A percentile compares a stretch with the other conserved stretches of the same genome.
Evolutionary conservation across 768 basidiomycete genomes (phyloP).

Genomic region (Crucibulum laeve): DNA sequence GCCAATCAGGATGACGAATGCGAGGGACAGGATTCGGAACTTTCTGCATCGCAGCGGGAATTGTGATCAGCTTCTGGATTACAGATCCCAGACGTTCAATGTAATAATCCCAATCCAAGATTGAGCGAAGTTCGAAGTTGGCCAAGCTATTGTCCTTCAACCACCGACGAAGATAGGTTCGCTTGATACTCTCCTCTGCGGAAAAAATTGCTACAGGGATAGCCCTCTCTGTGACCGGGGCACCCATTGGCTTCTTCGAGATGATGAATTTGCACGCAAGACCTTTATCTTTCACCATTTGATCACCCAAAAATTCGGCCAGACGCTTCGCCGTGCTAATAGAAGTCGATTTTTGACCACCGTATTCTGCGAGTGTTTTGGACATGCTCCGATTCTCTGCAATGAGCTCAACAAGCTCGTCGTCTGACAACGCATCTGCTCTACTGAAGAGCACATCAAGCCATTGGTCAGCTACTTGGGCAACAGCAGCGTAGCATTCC

Average conservation of each 20-base stretch:
- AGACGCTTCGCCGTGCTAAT: constrained; percentile 94
- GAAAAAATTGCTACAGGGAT: constrained; percentile 98
- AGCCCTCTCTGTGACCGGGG: constrained; percentile 95
- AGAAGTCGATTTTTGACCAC: constrained; percentile 93
- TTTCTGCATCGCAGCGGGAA: constrained; percentile 98
- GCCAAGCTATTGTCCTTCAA: constrained; percentile 86
- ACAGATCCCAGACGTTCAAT: constrained; percentile 97
- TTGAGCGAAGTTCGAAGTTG: constrained; percentile 88
- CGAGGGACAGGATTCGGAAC: constrained; percentile 95
- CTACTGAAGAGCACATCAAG: constrained; percentile 89
- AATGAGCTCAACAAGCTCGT: constrained; percentile 95
- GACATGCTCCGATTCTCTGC: constrained; percentile 99
- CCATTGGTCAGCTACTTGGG: constrained; percentile 94
- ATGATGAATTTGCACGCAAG: constrained; percentile 99
- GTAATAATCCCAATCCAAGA: constrained; percentile 98
- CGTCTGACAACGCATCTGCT: constrained; percentile 80
- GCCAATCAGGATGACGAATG: constrained; percentile 96
- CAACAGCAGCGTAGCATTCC: constrained; percentile 94
- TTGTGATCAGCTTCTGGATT: constrained; percentile 98
- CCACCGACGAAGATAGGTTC: constrained; percentile 91
- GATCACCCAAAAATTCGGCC: constrained; percentile 94
- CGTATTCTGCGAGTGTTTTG: constrained; percentile 94
- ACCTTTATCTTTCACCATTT: constrained; percentile 99
- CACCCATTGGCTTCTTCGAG: constrained; percentile 86
- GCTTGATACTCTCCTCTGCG: constrained; percentile 88